Base-by-base conservation (phyloP, 768 basidiomycete species). In the Panus rudis region DNA sequence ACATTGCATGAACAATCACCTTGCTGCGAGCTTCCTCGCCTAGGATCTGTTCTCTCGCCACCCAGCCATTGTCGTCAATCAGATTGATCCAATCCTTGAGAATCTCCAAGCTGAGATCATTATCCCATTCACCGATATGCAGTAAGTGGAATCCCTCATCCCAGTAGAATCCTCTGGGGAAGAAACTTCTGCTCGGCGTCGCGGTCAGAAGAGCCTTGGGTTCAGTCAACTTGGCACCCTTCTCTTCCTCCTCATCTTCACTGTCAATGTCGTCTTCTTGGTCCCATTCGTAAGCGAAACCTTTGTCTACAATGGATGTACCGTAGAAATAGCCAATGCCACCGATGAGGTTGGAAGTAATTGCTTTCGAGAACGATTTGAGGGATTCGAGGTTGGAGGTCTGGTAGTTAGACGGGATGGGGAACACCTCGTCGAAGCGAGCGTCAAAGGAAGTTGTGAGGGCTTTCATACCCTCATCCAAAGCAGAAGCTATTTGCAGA, bases 101-200 rank as follows among this genome's bases (percentile, higher is more conserved):
- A 46, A 98, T 96, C 57, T 92, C 86, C 23, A 96, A 71, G 52
- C 92, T 91, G 42, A 96, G 78, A 53, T 90, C 91, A 46, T 84
- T 91, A 56, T 98, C 94, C 86, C 87, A 93, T 55, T 82, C 79
- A 14, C 91, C 91, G 34, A 98, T 88, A 51, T 93, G 83, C 25
- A 92, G 64, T 23, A 97, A 65, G 63, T 98, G 93, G 71, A 98
- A 98, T 2, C 93, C 93, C 64, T 98, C 93, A 61, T 98, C 93
- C 88, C 93, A 98, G 63, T 98, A 98, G 64, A 98, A 98, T 14
- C 93, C 93, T 60, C 93, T 73, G 0, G 93, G 93, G 71, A 98
- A 98, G 70, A 98, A 98, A 52, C 91, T 92, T 26, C 94, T 75
- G 57, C 92, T 94, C 4, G 93, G 93, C 0, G 94, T 98, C 1